phyloP scores from a whole-genome alignment of 306 rosid genomes.

The Abrus precatorius region DNA sequence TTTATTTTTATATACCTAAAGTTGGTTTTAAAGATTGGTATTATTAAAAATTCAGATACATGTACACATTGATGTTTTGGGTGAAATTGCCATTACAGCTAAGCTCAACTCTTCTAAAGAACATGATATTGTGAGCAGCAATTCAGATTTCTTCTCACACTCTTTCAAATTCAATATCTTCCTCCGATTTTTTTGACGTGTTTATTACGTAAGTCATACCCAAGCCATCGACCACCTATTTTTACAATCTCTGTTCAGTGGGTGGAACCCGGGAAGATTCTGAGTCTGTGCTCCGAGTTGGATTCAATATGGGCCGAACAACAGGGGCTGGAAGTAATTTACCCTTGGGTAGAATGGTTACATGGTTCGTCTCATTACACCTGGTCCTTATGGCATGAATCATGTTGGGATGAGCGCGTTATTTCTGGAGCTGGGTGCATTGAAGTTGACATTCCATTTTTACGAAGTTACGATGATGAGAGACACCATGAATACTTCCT shows the following conservation, averaged over 20 bases:
- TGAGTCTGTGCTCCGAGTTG: conserved; percentile 70
- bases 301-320: conserved; percentile 83
- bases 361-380: conserved; percentile 69
- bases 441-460: conserved; percentile 72
- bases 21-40: no score
- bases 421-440: conserved; percentile 64
- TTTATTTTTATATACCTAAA: no score
- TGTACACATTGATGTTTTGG: conserved; percentile 62
- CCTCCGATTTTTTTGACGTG: conserved; percentile 87
- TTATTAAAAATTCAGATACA: conserved; percentile 39
- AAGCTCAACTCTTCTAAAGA: conserved; percentile 60
- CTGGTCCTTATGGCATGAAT: conserved; percentile 71
- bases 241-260: conserved; percentile 76
- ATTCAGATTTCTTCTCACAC: conserved; percentile 63
- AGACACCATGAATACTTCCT: conserved; percentile 70
- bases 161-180: conserved; percentile 78
- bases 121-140: conserved; percentile 36
- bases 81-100: conserved; percentile 66
- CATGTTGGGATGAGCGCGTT: conserved; percentile 66
- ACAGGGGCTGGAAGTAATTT: conserved; percentile 78
- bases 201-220: conserved; percentile 82
- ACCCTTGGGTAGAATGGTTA: conserved; percentile 95
- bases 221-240: conserved; percentile 78
- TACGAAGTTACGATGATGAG: conserved; percentile 71
- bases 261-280: conserved; percentile 70